phyloP scores from a whole-genome alignment of 345 rosid species.

The Murraya koenigii region DNA sequence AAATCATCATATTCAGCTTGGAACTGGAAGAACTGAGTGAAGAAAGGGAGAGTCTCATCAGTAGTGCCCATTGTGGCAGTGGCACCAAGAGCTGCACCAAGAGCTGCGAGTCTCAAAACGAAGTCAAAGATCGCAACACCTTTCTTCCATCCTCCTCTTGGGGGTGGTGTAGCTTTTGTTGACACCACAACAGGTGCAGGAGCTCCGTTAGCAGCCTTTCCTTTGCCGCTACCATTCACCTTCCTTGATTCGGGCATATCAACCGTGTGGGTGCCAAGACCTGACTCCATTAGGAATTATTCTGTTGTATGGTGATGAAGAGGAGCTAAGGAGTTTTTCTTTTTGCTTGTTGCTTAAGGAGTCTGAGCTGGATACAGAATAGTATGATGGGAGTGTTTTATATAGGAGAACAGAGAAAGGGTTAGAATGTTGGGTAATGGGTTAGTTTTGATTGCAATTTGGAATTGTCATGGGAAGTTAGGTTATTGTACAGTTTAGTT shows the following conservation, averaged over 20 bases:
- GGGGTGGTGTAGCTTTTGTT: background rate
- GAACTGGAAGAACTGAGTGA: slow-evolving; percentile 69
- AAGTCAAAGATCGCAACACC: slow-evolving; percentile 49
- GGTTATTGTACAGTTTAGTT: background rate
- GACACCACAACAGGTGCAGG: slow-evolving; percentile 1
- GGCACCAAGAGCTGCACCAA: slow-evolving; percentile 41
- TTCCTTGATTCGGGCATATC: slow-evolving; percentile 9
- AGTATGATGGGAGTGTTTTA: background rate
- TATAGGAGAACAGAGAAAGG: background rate
- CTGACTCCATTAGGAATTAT: slow-evolving; percentile 29
- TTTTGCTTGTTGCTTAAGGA: background rate
- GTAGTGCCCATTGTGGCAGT: slow-evolving; percentile 39
- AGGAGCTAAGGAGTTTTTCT: background rate
- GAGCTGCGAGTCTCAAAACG: slow-evolving; percentile 37
- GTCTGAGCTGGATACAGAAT: background rate
- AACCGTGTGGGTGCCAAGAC: slow-evolving; percentile 11
- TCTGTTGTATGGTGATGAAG: background rate
- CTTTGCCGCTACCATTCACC: slow-evolving; percentile 18
- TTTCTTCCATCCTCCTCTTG: slow-evolving; percentile 33
- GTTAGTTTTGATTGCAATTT: background rate
- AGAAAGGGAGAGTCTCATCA: slow-evolving; percentile 51
- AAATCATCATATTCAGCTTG: slow-evolving; percentile 49
- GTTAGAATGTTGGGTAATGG: slow-evolving; percentile 8
- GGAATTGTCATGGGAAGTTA: background rate
- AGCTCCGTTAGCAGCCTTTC: slow-evolving; percentile 21